Evolutionary conservation across 2,329 filamentous ascomycete species (phyloP), one percentile per base, ranked within the genome.

Genomic region (Penicillium sp.): DNA sequence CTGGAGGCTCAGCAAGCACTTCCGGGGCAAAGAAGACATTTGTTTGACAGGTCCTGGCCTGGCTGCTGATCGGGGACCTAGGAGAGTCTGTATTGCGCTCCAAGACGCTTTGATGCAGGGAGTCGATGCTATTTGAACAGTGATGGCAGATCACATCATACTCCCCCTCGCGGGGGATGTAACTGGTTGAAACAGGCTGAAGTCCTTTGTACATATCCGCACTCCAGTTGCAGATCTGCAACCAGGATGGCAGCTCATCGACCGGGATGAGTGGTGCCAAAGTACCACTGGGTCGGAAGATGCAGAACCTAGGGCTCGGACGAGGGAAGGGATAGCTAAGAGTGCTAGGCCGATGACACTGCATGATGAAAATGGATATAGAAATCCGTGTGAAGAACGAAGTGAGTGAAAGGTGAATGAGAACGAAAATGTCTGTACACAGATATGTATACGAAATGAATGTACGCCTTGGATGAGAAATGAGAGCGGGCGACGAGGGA

Each of bases 231-330:
- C 63, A 62, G n/a, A 74, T 24, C 13, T 65, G 59, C 7, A 73
- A 40, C 66, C 69, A 71, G 1, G 54, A 37, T 3, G 75, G 75
- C 3, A 78, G 59, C 60, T 78, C 75, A 47, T 78, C 76, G 7
- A 75, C 46, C 1, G 76, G 66, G 18, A 78, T 68, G 21, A 78
- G 60, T 7, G 76, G 75, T 9, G 72, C 66, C 12, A 68, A 51
- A 6, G 55, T 51, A 6, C 68, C 64, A 30, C 70, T 69, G 2
- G 68, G 65, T 2, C 76, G 69, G 29, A 68, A 59, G 34, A 78
- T 57, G 50, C 71, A 78, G 59, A 71, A 77, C 12, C 63, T 56
- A 3, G 75, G 74, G 17, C 59, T 61, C 18, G 66, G 63, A 5
- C 60, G 65, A 30, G 34, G 20, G 2, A 32, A 40, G 1, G 42